Percentiles rank a stretch among this genome's conserved stretches.
phyloP scores from a whole-genome alignment of 2,329 filamentous ascomycete genomes.

The Coniochaeta sp. region DNA sequence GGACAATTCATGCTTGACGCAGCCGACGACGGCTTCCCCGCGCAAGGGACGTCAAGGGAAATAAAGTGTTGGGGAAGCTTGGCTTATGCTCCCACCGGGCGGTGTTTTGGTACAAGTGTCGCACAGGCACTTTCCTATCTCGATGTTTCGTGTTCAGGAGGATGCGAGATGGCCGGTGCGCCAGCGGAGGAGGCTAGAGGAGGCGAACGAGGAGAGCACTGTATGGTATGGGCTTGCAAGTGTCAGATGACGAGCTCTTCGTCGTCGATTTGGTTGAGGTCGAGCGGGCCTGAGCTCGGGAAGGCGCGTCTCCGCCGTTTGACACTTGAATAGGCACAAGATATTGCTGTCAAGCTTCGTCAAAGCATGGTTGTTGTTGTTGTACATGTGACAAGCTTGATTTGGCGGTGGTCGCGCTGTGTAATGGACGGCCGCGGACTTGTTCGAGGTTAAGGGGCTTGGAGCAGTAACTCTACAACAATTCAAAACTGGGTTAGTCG shows the following conservation, averaged over 20 bases:
- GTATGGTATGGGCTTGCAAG: neutral
- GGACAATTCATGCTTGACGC: conserved; percentile 26
- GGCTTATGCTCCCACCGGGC: conserved; percentile 8
- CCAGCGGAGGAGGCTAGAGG: neutral
- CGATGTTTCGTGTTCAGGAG: neutral
- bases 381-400: neutral
- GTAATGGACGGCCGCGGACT: neutral
- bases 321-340: neutral
- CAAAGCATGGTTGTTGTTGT: neutral
- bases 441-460: conserved; percentile 5
- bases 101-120: neutral
- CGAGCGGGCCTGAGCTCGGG: neutral
- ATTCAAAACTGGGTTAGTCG: conserved; percentile 13
- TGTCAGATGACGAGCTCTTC: neutral
- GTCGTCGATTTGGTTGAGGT: neutral
- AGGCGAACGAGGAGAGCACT: neutral
- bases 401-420: neutral
- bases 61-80: conserved; percentile 8
- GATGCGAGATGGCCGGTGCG: neutral
- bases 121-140: neutral
- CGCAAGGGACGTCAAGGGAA: conserved; percentile 9
- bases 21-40: conserved; percentile 13
- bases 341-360: neutral
- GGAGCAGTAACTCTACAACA: conserved; percentile 7
- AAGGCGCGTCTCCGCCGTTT: neutral